Conservation (phyloP, 257 asterid species). For the Penstemon davidsonii region DNA sequence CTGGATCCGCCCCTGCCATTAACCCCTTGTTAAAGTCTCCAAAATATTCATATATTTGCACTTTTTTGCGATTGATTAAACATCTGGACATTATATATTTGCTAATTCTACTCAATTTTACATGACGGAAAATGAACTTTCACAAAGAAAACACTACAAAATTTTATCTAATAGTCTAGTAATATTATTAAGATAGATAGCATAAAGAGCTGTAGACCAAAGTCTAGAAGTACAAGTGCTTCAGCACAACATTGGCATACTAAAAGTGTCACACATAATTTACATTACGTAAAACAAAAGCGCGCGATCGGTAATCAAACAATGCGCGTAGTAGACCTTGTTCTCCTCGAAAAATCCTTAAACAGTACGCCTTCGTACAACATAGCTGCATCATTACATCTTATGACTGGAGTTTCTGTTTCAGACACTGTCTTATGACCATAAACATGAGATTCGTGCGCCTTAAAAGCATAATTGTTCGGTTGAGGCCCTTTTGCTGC, state of each 20-base stretch:
- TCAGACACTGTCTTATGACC: conserved; percentile 15
- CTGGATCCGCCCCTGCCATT: no score
- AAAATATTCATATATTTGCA: no score
- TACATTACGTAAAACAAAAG: not conserved
- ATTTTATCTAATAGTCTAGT: not conserved
- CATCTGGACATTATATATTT: no score
- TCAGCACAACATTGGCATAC: conserved; percentile 8
- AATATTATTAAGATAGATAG: not conserved
- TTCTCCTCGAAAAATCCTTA: conserved; percentile 25
- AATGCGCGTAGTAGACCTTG: no score
- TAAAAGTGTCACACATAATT: conserved; percentile 6
- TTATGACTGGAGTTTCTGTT: conserved; percentile 20
- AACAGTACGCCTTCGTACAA: conserved; percentile 25
- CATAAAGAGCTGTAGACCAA: conserved; percentile 16
- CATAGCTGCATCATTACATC: conserved; percentile 18
- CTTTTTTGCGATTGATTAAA: no score
- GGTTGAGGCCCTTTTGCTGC: conserved; percentile 23
- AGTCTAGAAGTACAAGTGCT: conserved; percentile 1
- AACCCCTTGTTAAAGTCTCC: no score
- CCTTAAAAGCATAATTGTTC: conserved; percentile 20
- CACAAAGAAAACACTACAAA: no score
- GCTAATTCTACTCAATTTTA: no score
- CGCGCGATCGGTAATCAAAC: no score
- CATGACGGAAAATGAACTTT: no score
- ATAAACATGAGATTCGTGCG: conserved; percentile 26